Base-by-base conservation (phyloP, 2,329 filamentous ascomycete species). In the Cladophialophora chaetospira region DNA sequence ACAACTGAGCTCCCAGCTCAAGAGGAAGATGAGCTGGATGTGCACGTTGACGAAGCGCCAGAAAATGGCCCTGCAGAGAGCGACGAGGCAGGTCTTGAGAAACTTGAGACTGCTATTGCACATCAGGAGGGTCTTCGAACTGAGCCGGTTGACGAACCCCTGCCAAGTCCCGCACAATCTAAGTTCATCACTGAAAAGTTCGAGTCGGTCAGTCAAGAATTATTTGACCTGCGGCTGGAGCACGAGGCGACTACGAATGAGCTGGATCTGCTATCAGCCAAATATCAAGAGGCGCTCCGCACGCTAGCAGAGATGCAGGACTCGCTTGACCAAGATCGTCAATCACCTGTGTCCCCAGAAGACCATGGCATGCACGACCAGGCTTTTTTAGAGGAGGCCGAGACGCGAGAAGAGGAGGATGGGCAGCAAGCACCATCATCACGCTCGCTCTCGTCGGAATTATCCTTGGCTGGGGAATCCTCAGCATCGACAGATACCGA, bases 101-200 rank as follows among this genome's bases (percentile, higher is more conserved):
- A 66, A 3, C 64, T 75, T n/a, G 70, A 77, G 56, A 70, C 65
- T 15, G 68, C 65, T 6, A 70, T 71, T 3, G 69, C 57, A 15
- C 46, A 56, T 15, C 48, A 48, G 46, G 19, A 56, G 35, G 17
- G 29, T 8, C 57, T 57, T 78, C 79, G 35, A 77, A 79, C 53
- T 82, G 79, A 48, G 25, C 38, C 43, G 21, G 77, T 78, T 11
- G 76, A 82, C 42, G 73, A 79, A 1, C 77, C 83, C 10, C 51
- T 61, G 28, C 82, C 83, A 60, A 94, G 84, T 69, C 86, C 89
- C 11, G 88, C 89, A 0, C 92, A 97, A 71, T 87, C 85, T 42
- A 88, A 87, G 63, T 91, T 91, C 66, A 89, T 97, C 51, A 88
- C 89, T 5, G 93, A 97, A 70, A 97, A 97, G 75, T 83, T 97